phyloP scores from a whole-genome alignment of 2,329 filamentous ascomycete genomes.

The Aspergillus ochraceoroseus region DNA sequence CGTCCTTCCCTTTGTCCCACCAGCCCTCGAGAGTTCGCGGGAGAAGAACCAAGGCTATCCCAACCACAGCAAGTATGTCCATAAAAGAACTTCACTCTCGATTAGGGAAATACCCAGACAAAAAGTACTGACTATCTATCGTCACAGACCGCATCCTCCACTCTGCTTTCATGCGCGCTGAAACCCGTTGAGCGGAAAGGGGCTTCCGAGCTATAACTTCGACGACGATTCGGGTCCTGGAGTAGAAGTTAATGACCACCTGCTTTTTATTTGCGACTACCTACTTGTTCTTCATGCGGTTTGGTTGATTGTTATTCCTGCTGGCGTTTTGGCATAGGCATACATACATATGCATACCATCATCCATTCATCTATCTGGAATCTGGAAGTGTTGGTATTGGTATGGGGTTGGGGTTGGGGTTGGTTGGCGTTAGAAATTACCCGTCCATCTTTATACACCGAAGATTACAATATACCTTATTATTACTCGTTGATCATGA shows the following conservation, averaged over 20 bases:
- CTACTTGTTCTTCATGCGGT: background rate
- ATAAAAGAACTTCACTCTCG: too few relatives aligned
- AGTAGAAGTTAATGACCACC: background rate
- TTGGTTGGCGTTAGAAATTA: conserved; percentile 6
- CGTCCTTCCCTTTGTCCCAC: conserved; percentile 45
- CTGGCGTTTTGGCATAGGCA: conserved; percentile 3
- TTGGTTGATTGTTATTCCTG: background rate
- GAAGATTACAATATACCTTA: too few relatives aligned
- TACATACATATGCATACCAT: too few relatives aligned
- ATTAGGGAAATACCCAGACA: too few relatives aligned
- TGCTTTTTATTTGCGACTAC: background rate
- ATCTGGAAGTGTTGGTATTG: background rate
- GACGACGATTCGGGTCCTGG: conserved; percentile 1
- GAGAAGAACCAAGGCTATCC: conserved; percentile 39
- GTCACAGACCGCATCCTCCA: conserved; percentile 35
- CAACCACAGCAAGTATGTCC: conserved; percentile 37
- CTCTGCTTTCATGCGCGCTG: conserved; percentile 43
- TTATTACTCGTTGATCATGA: too few relatives aligned
- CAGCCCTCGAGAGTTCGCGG: conserved; percentile 45
- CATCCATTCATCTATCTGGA: background rate
- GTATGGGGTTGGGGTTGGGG: background rate
- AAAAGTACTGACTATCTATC: conserved; percentile 1
- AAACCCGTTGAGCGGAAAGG: too few relatives aligned
- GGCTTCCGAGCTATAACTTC: conserved; percentile 4
- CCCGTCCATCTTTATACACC: too few relatives aligned